Conservation (phyloP, 1,284 basidiomycete species). For the Vanrija sp. region DNA sequence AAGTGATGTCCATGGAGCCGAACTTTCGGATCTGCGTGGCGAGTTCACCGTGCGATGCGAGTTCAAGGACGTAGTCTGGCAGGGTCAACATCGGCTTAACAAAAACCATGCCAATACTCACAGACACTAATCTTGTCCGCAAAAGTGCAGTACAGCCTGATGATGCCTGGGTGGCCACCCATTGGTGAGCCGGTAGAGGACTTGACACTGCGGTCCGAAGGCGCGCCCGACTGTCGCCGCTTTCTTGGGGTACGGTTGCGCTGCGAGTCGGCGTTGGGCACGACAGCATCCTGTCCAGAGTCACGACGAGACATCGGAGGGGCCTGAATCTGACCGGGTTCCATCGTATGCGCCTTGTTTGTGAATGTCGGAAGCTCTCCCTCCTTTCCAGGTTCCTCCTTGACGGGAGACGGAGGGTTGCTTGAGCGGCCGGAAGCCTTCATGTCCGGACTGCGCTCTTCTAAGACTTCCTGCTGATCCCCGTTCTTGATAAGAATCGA, state of each 20-base stretch:
- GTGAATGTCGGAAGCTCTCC: background rate
- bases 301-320: background rate
- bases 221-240: constrained; percentile 32
- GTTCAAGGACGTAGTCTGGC: constrained; percentile 83
- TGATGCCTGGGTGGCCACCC: constrained; percentile 71
- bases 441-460: constrained; percentile 4
- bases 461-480: constrained; percentile 12
- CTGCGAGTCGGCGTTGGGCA: background rate
- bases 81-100: constrained; percentile 2
- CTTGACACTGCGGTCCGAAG: constrained; percentile 33
- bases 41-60: constrained; percentile 85
- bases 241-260: constrained; percentile 21
- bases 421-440: background rate
- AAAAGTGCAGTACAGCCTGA: constrained; percentile 75
- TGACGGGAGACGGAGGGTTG: constrained; percentile 36
- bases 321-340: constrained; percentile 1
- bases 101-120: constrained; percentile 52
- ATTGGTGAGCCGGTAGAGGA: constrained; percentile 10
- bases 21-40: constrained; percentile 68
- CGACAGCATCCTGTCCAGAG: background rate
- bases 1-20: constrained; percentile 74
- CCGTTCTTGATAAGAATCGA: constrained; percentile 2
- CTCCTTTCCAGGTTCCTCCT: constrained; percentile 22
- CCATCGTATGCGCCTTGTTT: background rate
- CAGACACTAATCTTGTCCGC: constrained; percentile 79